These are phyloP conservation scores for Ophiostoma himal-ulmi DNA, from an alignment of 2,329 filamentous ascomycete genomes.

Conservation along the genomic window DNA sequence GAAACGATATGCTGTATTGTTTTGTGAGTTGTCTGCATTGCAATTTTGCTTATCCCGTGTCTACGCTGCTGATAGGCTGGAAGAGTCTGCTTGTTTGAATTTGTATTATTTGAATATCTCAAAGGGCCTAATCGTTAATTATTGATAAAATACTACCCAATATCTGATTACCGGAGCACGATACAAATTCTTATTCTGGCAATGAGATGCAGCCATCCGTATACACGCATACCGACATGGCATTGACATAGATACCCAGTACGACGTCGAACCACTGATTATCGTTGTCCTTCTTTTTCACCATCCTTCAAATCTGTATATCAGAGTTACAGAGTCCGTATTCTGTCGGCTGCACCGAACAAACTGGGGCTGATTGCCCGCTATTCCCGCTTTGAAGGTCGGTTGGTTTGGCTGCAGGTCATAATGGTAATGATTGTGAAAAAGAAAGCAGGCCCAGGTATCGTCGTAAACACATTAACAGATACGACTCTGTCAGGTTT, in stretches of 20 bases:
- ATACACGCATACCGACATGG: neutral
- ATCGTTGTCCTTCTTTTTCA: neutral
- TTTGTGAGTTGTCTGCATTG: neutral
- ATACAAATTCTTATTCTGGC: neutral
- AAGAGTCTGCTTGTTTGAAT: neutral
- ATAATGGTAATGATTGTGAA: neutral
- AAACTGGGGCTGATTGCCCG: conserved; percentile 16
- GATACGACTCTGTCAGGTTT: neutral
- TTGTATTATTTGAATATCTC: neutral
- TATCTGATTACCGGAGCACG: too few species aligned
- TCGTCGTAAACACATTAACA: neutral
- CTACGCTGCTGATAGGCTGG: neutral
- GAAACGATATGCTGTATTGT: neutral
- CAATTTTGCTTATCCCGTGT: neutral
- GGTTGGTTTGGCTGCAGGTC: conserved; percentile 19
- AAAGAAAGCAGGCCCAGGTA: neutral
- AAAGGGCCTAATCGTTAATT: neutral
- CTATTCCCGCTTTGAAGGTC: conserved; percentile 14
- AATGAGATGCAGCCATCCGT: neutral
- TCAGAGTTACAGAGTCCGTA: neutral
- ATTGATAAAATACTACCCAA: too few species aligned
- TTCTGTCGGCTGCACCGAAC: neutral
- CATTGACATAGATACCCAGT: neutral
- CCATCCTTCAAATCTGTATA: neutral
- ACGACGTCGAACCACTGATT: neutral